Evolutionary conservation across 352 stramenopile genomes (phyloP), one percentile per base, ranked within the genome.

Genomic region (Halophytophthora polymorphica): DNA sequence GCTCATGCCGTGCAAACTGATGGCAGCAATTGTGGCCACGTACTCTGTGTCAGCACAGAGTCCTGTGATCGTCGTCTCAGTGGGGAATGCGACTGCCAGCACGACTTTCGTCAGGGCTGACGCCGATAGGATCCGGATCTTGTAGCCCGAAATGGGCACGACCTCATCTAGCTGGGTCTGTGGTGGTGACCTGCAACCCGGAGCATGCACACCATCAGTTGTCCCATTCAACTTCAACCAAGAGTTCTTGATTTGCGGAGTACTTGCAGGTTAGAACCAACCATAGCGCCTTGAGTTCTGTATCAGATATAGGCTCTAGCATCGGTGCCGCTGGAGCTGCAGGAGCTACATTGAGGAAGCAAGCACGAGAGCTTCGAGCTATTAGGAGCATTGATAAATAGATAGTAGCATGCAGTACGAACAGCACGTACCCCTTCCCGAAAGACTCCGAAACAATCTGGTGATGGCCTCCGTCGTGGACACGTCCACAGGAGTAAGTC

Each of bases 111-210:
- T 2, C 1, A 44, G 51, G 1, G 18, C 47, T 7, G 41, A 53
- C 5, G 17, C 4, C 6, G 43, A 62, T 4, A 53, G 45, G n/a
- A 76, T 18, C 17, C 61, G 71, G 29, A 90, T 54, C 47, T 85
- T 84, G 64, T 86, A 90, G 15, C 73, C 71, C 7, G 80, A 90
- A 10, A 86, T 69, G 6, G 80, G 77, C 18, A 78, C 55, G 18
- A 73, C 62, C 35, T 90, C 61, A 43, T 86, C 64, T 31, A 81
- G 36, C 11, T 58, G 62, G 2, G 57, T 6, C 17, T 54, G 48
- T 23, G 68, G 58, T 17, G 67, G 41, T 1, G 39, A 54, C 73
- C 73, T 84, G 40, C 14, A 17, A 33, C 1, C 28, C 36, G 13
- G 5, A 56, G 14, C 25, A 31, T 48, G 12, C 37, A 53, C 13